A percentile compares a stretch with the other conserved stretches of the same genome.
phyloP scores from a whole-genome alignment of 1,139 yeast genomes.

The Zygosaccharomyces pseudobailii region DNA sequence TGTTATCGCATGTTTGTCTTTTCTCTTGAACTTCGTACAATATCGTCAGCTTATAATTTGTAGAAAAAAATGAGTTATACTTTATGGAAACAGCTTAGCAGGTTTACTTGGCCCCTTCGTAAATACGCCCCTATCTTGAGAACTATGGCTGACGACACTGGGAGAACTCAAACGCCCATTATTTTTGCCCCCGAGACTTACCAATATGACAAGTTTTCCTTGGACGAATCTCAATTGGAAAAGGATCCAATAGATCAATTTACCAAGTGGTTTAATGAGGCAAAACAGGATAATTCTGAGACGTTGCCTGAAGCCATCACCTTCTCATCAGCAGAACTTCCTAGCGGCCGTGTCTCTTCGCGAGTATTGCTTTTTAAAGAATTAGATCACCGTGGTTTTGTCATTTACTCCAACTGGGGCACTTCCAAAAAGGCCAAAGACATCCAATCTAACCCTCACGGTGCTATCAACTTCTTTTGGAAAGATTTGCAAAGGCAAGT shows the following conservation, averaged over 20 bases:
- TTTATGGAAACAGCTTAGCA: neutral
- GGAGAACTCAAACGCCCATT: conserved; percentile 29
- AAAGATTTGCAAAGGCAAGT: conserved; percentile 85
- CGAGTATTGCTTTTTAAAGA: conserved; percentile 85
- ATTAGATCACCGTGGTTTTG: conserved; percentile 76
- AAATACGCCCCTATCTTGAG: neutral
- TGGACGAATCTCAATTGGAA: conserved; percentile 51
- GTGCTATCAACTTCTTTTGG: conserved; percentile 91
- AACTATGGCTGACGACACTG: conserved; percentile 20
- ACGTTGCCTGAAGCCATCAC: conserved; percentile 74
- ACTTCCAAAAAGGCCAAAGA: conserved; percentile 77
- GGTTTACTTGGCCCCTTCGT: neutral
- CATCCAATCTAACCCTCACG: conserved; percentile 65
- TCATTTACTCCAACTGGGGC: conserved; percentile 90
- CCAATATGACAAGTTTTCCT: conserved; percentile 70
- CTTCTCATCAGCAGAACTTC: conserved; percentile 80
- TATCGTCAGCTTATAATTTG: neutral
- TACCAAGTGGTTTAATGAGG: conserved; percentile 79
- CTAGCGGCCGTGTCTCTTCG: conserved; percentile 82
- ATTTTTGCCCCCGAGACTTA: conserved; percentile 79
- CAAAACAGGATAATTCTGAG: conserved; percentile 49
- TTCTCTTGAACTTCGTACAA: neutral
- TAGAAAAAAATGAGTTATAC: neutral
- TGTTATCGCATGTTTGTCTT: neutral
- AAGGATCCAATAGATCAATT: conserved; percentile 71